These are phyloP conservation scores for Rhizopogon roseolus DNA, from an alignment of 768 basidiomycete genomes.

Conservation along the genomic window DNA sequence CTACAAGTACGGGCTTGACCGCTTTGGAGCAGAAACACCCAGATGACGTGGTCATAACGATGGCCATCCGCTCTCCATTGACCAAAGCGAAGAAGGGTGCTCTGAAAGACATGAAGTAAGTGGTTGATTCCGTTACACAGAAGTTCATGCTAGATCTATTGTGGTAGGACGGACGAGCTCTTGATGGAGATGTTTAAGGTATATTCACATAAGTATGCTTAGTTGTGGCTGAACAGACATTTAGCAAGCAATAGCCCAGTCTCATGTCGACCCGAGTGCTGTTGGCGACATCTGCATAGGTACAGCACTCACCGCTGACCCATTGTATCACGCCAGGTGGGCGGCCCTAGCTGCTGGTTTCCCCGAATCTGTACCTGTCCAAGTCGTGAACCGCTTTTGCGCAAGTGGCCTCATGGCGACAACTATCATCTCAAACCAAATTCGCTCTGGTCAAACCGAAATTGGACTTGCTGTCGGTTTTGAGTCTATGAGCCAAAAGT, in stretches of 20 bases:
- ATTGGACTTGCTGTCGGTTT: constrained; percentile 79
- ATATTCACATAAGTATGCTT: not conserved
- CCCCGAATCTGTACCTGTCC: constrained; percentile 71
- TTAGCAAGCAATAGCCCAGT: constrained; percentile 56
- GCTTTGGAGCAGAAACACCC: constrained; percentile 54
- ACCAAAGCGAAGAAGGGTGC: constrained; percentile 77
- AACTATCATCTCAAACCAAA: constrained; percentile 70
- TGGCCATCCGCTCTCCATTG: constrained; percentile 73
- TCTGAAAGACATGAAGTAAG: constrained; percentile 63
- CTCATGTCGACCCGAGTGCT: constrained; percentile 55
- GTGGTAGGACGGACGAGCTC: constrained; percentile 66
- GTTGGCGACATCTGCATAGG: constrained; percentile 81
- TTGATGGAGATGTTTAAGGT: constrained; percentile 81
- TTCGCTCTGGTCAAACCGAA: constrained; percentile 73
- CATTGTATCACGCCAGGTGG: constrained; percentile 65
- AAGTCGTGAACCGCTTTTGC: constrained; percentile 77
- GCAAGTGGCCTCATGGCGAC: constrained; percentile 85
- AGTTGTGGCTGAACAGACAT: not conserved
- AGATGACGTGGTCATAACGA: constrained; percentile 79
- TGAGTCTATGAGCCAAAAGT: constrained; percentile 84
- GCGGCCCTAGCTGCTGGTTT: constrained; percentile 79
- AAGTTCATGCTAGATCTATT: constrained; percentile 8
- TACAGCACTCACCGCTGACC: constrained; percentile 61
- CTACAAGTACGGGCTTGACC: constrained; percentile 35
- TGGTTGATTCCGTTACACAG: not conserved